Conservation (phyloP, 1,139 yeast genomes). For the Geotrichum australiense region DNA sequence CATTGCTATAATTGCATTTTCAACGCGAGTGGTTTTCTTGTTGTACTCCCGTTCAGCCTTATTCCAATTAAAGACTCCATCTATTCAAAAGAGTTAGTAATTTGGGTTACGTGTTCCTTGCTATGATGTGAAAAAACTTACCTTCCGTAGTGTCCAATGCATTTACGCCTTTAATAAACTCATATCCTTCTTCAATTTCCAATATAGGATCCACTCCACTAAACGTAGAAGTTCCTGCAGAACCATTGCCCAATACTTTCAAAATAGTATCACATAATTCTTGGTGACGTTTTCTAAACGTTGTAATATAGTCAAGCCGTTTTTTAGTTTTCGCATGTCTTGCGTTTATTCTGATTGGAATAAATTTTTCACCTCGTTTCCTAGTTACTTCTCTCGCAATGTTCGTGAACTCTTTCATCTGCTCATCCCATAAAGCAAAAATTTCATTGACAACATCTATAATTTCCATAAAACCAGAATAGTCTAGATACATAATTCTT, state of each 20-base stretch:
- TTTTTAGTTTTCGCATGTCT: conserved; percentile 42
- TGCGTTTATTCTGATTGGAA: conserved; percentile 53
- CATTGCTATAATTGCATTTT: conserved; percentile 39
- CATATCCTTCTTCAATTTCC: conserved; percentile 40
- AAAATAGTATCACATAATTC: conserved; percentile 39
- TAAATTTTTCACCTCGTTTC: conserved; percentile 66
- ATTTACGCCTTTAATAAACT: conserved; percentile 35
- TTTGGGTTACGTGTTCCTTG: not conserved
- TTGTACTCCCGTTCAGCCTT: conserved; percentile 39
- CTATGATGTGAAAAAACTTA: conserved; percentile 16
- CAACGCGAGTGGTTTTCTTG: conserved; percentile 41
- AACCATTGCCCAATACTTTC: conserved; percentile 30
- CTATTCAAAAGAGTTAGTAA: conserved; percentile 20
- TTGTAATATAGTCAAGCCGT: conserved; percentile 40
- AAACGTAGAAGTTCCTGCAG: conserved; percentile 18
- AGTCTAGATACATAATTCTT: conserved; percentile 36
- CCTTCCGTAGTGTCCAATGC: conserved; percentile 38
- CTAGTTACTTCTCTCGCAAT: conserved; percentile 69
- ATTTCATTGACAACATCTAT: conserved; percentile 30
- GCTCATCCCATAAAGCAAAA: conserved; percentile 45
- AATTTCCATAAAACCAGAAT: conserved; percentile 32
- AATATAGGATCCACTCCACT: conserved; percentile 30
- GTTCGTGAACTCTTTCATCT: conserved; percentile 48
- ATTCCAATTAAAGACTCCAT: conserved; percentile 37
- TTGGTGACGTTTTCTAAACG: conserved; percentile 50